These are phyloP conservation scores for Monosporascus cannonballus DNA, from an alignment of 2,329 filamentous ascomycete genomes.

Conservation along the genomic window DNA sequence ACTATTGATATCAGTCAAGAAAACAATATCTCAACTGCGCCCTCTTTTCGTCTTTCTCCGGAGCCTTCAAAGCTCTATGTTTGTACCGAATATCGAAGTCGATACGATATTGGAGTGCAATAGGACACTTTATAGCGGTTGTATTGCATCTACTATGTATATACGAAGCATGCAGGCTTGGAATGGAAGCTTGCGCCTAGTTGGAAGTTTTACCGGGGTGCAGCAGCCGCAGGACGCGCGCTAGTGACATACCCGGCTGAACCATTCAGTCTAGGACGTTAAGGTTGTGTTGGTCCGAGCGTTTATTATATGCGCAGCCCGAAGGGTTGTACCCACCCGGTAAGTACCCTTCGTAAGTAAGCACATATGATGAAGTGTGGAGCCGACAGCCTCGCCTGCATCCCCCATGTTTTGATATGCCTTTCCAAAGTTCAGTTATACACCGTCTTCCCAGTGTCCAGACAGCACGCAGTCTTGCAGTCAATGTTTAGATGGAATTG, in stretches of 20 bases:
- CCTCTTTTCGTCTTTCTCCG: constrained; percentile 1
- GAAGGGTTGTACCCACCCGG: background rate
- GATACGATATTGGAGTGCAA: background rate
- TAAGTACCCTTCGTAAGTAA: background rate
- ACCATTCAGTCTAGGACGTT: background rate
- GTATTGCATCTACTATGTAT: background rate
- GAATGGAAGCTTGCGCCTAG: background rate
- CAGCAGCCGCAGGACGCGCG: background rate
- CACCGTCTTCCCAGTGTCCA: too few species aligned
- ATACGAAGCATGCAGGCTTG: background rate
- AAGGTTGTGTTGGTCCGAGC: background rate
- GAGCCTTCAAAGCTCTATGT: background rate
- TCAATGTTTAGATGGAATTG: too few species aligned
- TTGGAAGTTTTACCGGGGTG: background rate
- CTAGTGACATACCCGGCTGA: background rate
- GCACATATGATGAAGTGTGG: background rate
- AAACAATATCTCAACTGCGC: constrained; percentile 1
- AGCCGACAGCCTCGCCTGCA: background rate
- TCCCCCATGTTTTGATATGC: background rate
- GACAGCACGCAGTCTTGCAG: too few species aligned
- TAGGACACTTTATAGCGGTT: background rate
- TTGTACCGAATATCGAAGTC: background rate
- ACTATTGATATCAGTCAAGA: constrained; percentile 21
- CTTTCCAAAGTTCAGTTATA: too few species aligned
- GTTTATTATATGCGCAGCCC: background rate